These are phyloP conservation scores for Phtheirospermum japonicum DNA, from an alignment of 257 asterid genomes.

Conservation along the genomic window DNA sequence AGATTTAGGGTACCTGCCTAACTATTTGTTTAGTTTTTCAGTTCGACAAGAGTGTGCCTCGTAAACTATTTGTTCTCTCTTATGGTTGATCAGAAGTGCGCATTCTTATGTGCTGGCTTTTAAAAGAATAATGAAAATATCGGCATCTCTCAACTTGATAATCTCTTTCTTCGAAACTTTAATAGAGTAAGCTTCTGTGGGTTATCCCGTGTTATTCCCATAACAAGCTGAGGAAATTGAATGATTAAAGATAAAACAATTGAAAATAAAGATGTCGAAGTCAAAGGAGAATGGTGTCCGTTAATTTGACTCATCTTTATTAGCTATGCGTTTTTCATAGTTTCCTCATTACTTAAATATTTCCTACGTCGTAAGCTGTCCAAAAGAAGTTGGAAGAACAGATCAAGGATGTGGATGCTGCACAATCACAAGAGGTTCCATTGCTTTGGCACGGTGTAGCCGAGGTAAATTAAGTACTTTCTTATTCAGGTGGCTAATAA, in stretches of 20 bases:
- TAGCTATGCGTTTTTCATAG: too few relatives aligned
- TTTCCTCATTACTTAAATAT: slow-evolving; percentile 26
- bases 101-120: not conserved
- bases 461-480: slow-evolving; percentile 54
- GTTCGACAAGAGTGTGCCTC: too few relatives aligned
- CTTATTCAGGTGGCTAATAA: not conserved
- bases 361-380: slow-evolving; percentile 53
- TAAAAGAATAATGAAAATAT: not conserved
- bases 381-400: slow-evolving; percentile 63
- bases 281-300: not conserved
- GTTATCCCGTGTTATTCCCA: not conserved
- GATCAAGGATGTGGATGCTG: slow-evolving; percentile 70
- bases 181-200: not conserved
- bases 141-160: not conserved
- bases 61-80: not conserved
- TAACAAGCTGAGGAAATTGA: not conserved
- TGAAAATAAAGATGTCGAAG: not conserved
- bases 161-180: slow-evolving; percentile 8
- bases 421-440: slow-evolving; percentile 59
- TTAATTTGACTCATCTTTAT: slow-evolving; percentile 4
- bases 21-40: too few relatives aligned
- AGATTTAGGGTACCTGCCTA: not conserved
- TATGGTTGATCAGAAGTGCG: slow-evolving; percentile 10
- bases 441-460: slow-evolving; percentile 85
- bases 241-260: not conserved